Percentiles rank a stretch among this genome's conserved stretches.
phyloP scores from a whole-genome alignment of 805 yeast species.

The Blastobotrys peoriensis region DNA sequence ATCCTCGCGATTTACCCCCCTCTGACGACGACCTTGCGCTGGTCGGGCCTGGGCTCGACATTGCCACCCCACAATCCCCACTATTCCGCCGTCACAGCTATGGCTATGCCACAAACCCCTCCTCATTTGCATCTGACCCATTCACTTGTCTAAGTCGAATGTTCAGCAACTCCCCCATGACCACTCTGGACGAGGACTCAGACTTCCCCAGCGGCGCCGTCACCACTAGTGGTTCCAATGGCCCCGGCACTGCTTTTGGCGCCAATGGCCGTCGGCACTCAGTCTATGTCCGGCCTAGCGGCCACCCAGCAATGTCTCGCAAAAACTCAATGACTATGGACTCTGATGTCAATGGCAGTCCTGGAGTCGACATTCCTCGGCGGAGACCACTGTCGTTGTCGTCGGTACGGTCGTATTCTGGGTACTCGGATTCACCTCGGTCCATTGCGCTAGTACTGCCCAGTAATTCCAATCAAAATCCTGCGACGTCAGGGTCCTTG shows the following conservation, averaged over 20 bases:
- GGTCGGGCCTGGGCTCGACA: neutral
- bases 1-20: too few species aligned
- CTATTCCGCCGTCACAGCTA: neutral
- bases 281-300: slow-evolving; percentile 13
- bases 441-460: slow-evolving; percentile 10
- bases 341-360: neutral
- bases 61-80: neutral
- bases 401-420: neutral
- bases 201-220: neutral
- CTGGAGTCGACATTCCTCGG: neutral
- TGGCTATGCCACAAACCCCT: neutral
- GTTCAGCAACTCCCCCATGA: slow-evolving; percentile 1
- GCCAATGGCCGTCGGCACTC: slow-evolving; percentile 10
- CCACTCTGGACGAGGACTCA: slow-evolving; percentile 1
- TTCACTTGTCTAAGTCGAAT: neutral
- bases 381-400: neutral
- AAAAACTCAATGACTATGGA: neutral
- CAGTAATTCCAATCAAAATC: neutral
- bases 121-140: neutral
- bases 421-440: slow-evolving; percentile 9
- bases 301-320: neutral
- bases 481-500: neutral
- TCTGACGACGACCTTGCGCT: too few species aligned
- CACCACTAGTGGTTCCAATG: neutral
- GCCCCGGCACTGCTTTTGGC: neutral